Evolutionary conservation across 306 rosid species (phyloP).

Genomic region (apple (Malus domestica)): DNA sequence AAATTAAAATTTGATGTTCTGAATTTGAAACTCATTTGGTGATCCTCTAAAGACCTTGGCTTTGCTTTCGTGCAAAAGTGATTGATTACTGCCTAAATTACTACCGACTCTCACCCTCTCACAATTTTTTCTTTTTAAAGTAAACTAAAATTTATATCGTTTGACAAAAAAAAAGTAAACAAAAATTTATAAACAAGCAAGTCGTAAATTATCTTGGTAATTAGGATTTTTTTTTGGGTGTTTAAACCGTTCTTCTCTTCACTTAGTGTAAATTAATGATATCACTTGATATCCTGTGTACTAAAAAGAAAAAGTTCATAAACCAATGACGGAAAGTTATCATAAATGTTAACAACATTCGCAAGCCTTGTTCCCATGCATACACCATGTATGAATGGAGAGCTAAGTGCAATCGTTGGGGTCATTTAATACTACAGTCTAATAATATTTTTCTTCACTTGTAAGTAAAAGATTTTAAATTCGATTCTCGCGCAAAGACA

Average conservation of each 20-base stretch:
- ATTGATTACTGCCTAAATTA: background rate
- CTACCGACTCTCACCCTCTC: background rate
- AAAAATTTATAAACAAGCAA: background rate
- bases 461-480: fast-evolving
- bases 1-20: too few species aligned
- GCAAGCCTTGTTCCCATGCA: background rate
- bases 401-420: background rate
- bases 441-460: too few species aligned
- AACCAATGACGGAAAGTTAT: background rate
- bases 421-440: too few species aligned
- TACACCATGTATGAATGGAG: background rate
- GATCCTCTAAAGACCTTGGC: background rate
- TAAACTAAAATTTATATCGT: background rate
- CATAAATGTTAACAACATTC: background rate
- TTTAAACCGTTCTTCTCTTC: background rate
- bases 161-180: too few species aligned
- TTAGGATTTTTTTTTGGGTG: too few species aligned
- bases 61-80: slow-evolving; percentile 1
- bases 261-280: too few species aligned
- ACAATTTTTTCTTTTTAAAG: background rate
- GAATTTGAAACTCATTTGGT: too few species aligned
- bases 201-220: too few species aligned
- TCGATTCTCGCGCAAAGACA: fast-evolving
- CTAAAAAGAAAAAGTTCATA: fast-evolving
- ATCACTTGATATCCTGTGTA: too few species aligned